Evolutionary conservation across 139 green algal genomes (phyloP), one percentile per base, ranked within the genome.

Genomic region (Deuterostichococcus epilithicus): DNA sequence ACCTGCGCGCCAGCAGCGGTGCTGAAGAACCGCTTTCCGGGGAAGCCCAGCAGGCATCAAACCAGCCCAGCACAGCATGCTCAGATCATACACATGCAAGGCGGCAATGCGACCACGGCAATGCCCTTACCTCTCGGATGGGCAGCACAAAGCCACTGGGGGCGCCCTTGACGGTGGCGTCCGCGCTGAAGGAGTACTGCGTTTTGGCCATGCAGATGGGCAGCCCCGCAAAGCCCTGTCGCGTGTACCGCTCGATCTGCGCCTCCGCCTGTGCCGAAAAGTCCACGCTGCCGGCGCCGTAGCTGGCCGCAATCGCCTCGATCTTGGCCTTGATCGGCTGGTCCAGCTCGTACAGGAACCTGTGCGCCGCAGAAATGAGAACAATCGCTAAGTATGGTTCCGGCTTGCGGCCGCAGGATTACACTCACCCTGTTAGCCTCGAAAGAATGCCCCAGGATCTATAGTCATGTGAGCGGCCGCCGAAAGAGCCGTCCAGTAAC

Each of bases 121-220:
- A n/a, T n/a, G n/a, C n/a, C n/a, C 22, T 39, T 38, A 71, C n/a
- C 65, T 42, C 33, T 13, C 84, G 78, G 79, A 99, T 96, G 3
- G 90, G 92, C 70, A 99, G 85, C 22, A 82, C 85, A 80, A 99
- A 99, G 32, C 95, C 96, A 23, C 33, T 86, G 28, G 94, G 94
- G 1, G 93, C 92, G 65, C 93, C 93, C 79, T 98, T 97, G 22
- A 86, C 38, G 15, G 71, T 83, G 37, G 94, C 81, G 75, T 97
- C 90, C 70, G 94, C 84, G 47, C 84, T 93, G 86, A 98, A 98
- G 66, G 87, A 94, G 88, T 98, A 98, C 84, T 98, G 72, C 66
- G 96, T 99, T 86, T 99, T 99, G 68, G 96, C 96, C 92, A 99
- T 99, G 88, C 96, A 99, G 73, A 99, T 96, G 59, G 96, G 96